Conservation (phyloP, 768 basidiomycete species). For the Tulasnella sp. region DNA sequence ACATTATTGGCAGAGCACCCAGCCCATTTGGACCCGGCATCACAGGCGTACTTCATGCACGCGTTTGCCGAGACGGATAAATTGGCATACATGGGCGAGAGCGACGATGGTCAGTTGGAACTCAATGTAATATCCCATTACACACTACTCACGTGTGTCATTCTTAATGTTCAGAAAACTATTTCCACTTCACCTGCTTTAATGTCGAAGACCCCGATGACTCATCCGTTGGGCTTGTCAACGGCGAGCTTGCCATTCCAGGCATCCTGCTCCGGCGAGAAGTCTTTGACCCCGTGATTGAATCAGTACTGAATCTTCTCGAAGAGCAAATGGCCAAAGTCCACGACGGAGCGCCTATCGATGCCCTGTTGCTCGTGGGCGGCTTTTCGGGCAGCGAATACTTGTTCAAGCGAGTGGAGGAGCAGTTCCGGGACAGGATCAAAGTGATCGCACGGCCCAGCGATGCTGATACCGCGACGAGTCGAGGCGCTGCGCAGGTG, state of each 20-base stretch:
- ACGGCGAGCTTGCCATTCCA: conserved; percentile 75
- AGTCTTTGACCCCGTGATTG: conserved; percentile 82
- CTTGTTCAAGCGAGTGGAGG: conserved; percentile 68
- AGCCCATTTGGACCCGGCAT: conserved; percentile 68
- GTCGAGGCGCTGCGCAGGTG: conserved; percentile 61
- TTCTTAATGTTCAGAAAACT: conserved; percentile 40
- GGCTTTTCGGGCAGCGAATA: conserved; percentile 81
- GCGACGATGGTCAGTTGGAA: conserved; percentile 54
- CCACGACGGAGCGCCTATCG: conserved; percentile 46
- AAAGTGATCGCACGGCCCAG: conserved; percentile 69
- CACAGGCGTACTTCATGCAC: conserved; percentile 72
- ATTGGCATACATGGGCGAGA: conserved; percentile 55
- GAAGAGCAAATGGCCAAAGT: conserved; percentile 61
- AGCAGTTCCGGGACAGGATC: conserved; percentile 53
- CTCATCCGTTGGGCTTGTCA: conserved; percentile 62
- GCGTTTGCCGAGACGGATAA: conserved; percentile 86
- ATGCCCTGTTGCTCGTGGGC: conserved; percentile 81
- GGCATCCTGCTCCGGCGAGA: conserved; percentile 67
- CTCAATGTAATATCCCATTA: no score
- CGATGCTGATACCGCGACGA: conserved; percentile 81
- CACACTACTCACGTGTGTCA: conserved; percentile 11
- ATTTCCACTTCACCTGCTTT: conserved; percentile 86
- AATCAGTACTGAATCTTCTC: conserved; percentile 68
- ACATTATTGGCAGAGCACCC: conserved; percentile 74
- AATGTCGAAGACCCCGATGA: conserved; percentile 70